Base-by-base conservation (phyloP, 2,329 filamentous ascomycete species). In the Fusarium coicis region DNA sequence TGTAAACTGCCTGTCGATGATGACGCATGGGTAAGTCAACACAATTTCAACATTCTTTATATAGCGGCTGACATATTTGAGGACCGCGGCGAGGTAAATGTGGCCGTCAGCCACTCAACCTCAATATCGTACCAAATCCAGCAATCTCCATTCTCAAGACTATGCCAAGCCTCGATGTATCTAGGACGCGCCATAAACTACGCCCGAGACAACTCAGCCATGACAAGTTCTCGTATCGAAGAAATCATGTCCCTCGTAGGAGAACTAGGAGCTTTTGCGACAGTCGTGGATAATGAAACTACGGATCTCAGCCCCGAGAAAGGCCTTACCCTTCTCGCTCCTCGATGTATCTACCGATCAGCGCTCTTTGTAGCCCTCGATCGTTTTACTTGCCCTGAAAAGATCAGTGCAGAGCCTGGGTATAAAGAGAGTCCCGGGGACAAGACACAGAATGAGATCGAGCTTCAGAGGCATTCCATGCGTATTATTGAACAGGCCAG, bases 61-160 rank as follows among this genome's bases (percentile, higher is more conserved):
- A 15, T 10, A 36, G 8, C 0, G 10, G 2, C 49, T 53, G 3
- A 53, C 5, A 21, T 1, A 10, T 0, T 2, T 4, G 1, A 53
- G 50, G 50, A 53, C n/a, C 23, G 50, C 3, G 50, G 50, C 0
- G 18, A 53, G 2, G 50, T 53, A 4, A 36, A 26, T 7, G 0
- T n/a, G 2, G 50, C 50, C 7, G 2, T 53, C 7, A 26, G 4
- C 9, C 34, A 53, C 23, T 28, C 50, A 28, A 37, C 18, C 10
- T 53, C 50, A 21, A 23, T 53, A 8, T 19, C 32, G 3, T 12
- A 53, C 28, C 23, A 21, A 2, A 0, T 4, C 1, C 34, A 26
- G 2, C 50, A 53, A 16, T 7, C 18, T 9, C 2, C 34, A 5
- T 53, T 37, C 34, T 1, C 32, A 28, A 26, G 32, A 5, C 14